Conservation (phyloP, 2,329 filamentous ascomycete genomes). For the Colletotrichum eremochloae region DNA sequence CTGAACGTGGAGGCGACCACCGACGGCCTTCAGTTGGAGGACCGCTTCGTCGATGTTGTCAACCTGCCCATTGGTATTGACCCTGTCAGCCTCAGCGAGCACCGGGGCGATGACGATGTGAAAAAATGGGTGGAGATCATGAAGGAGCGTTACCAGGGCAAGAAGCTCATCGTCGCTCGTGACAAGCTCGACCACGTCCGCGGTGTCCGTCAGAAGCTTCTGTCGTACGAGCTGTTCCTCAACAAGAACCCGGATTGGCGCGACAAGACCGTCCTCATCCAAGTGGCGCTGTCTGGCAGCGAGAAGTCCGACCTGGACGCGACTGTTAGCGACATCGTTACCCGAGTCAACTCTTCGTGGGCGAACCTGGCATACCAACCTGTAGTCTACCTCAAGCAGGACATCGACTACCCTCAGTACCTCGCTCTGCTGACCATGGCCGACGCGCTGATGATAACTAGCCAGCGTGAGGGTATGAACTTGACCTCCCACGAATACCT, state of each 20-base stretch:
- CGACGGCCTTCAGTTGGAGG: conserved; percentile 90
- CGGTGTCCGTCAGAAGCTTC: conserved; percentile 91
- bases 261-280: conserved; percentile 89
- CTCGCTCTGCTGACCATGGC: conserved; percentile 91
- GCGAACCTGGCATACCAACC: conserved; percentile 93
- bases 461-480: conserved; percentile 97
- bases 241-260: conserved; percentile 94
- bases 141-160: conserved; percentile 86
- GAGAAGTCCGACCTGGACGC: conserved; percentile 91
- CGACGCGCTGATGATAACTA: conserved; percentile 93
- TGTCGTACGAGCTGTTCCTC: conserved; percentile 92
- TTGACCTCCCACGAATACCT: conserved; percentile 95
- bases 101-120: conserved; percentile 80
- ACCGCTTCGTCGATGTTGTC: conserved; percentile 91
- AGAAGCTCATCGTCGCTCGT: conserved; percentile 90
- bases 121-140: conserved; percentile 84
- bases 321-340: conserved; percentile 93
- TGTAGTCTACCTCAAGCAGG: conserved; percentile 93
- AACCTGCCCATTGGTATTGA: conserved; percentile 93
- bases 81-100: conserved; percentile 78
- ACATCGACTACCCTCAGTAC: conserved; percentile 93
- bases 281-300: conserved; percentile 91
- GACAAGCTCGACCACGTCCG: conserved; percentile 95
- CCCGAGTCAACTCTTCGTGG: conserved; percentile 91
- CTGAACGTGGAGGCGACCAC: conserved; percentile 90